Percentiles rank a stretch among this genome's conserved stretches.
phyloP scores from a whole-genome alignment of 75 land plant genomes.

The Gnetum montanum region DNA sequence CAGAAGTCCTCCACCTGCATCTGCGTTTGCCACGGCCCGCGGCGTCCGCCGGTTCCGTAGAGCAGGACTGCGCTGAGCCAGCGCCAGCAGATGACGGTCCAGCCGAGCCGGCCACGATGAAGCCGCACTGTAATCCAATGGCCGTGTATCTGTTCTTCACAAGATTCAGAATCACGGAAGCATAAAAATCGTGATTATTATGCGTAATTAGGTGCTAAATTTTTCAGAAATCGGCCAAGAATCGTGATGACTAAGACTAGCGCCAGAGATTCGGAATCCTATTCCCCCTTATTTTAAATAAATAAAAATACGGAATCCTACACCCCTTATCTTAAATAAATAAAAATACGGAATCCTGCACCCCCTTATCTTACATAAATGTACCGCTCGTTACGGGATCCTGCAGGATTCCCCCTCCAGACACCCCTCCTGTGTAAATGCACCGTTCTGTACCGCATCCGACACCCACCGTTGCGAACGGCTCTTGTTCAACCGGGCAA shows the following conservation, averaged over 20 bases:
- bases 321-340: too few species aligned
- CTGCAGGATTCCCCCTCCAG: too few species aligned
- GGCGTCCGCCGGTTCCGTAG: background rate
- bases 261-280: too few species aligned
- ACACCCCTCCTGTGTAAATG: too few species aligned
- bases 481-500: too few species aligned
- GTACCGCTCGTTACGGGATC: too few species aligned
- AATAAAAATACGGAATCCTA: too few species aligned
- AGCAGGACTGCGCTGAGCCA: background rate
- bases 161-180: background rate
- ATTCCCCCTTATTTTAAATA: too few species aligned
- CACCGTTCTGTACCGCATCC: too few species aligned
- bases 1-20: background rate
- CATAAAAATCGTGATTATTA: background rate
- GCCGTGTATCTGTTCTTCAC: background rate
- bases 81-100: background rate
- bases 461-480: too few species aligned
- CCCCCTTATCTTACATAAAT: too few species aligned
- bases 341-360: too few species aligned
- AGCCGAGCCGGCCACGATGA: background rate
- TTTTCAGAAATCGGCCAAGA: background rate
- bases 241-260: background rate
- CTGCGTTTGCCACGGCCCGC: background rate
- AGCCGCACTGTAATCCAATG: background rate
- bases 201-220: background rate